Percentiles rank a stretch among this genome's conserved stretches.
Evolutionary conservation across 129 eudicot genomes (phyloP).

Genomic region (Flaveria ramosissima): DNA sequence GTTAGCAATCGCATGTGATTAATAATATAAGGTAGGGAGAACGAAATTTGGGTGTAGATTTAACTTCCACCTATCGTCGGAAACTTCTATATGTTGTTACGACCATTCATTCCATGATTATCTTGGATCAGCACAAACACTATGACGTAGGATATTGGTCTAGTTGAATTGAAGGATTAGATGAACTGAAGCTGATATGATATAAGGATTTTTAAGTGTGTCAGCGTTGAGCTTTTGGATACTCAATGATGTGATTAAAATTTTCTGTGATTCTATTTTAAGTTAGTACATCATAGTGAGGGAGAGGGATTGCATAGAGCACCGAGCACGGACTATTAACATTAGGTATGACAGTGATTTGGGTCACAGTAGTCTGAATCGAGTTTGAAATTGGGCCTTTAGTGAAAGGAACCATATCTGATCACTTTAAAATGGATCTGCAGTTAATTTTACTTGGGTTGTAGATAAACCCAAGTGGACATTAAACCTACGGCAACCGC

Average conservation of each 20-base stretch:
- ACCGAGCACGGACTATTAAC: not conserved
- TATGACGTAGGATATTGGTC: not conserved
- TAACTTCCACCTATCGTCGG: not conserved
- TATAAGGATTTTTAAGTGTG: not conserved
- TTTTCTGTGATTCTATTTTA: conserved; percentile 12
- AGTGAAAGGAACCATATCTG: not conserved
- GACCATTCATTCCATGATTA: not conserved
- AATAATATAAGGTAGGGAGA: not conserved
- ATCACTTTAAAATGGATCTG: not conserved
- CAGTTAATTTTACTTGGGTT: not conserved
- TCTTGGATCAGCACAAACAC: not conserved
- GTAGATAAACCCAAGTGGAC: not conserved
- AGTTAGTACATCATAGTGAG: not conserved
- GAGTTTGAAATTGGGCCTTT: conserved; percentile 8
- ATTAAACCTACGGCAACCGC: conserved; percentile 13
- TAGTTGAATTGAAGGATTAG: conserved; percentile 10
- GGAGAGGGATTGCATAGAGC: too few relatives aligned
- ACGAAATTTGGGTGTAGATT: not conserved
- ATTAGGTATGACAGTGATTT: not conserved
- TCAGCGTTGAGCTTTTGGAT: conserved; percentile 14
- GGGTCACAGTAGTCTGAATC: not conserved
- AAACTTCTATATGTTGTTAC: not conserved
- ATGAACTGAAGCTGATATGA: not conserved
- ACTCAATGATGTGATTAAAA: not conserved
- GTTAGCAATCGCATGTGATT: conserved; percentile 4